These are phyloP conservation scores for Protea cynaroides DNA, from an alignment of 164 flowering plant species.

Conservation along the genomic window DNA sequence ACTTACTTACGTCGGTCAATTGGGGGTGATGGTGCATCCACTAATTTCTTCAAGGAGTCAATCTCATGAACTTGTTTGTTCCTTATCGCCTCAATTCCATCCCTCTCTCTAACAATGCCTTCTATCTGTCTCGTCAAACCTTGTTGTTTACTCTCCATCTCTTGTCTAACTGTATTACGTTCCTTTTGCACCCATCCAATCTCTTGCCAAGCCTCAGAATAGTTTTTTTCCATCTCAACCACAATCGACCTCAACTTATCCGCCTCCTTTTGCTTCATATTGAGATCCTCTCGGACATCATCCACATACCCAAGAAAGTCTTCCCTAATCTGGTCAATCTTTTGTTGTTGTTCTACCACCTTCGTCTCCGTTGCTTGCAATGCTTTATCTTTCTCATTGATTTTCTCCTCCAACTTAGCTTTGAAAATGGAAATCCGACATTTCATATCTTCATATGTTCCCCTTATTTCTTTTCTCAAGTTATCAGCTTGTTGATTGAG, in stretches of 20 bases:
- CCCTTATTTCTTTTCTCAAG: too few species aligned
- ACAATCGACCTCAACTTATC: too few species aligned
- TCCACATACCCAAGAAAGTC: not conserved
- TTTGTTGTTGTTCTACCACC: not conserved
- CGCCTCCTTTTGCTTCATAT: not conserved
- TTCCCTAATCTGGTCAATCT: too few species aligned
- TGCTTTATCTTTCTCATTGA: not conserved
- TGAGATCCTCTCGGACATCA: not conserved
- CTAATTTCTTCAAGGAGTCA: conserved; percentile 19
- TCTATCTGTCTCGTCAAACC: conserved; percentile 8
- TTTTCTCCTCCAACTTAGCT: conserved; percentile 8
- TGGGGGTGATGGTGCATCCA: conserved; percentile 16
- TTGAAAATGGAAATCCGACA: too few species aligned
- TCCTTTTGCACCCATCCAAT: conserved; percentile 12
- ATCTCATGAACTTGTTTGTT: conserved; percentile 25
- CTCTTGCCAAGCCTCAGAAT: too few species aligned
- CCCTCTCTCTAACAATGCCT: conserved; percentile 10
- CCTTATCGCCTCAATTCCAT: conserved; percentile 15
- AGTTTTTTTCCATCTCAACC: too few species aligned
- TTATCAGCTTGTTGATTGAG: too few species aligned
- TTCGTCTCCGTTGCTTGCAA: not conserved
- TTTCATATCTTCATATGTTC: too few species aligned
- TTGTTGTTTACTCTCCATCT: conserved; percentile 3
- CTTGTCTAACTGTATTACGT: conserved; percentile 13
- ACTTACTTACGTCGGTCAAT: too few species aligned